These are phyloP conservation scores for Spencermartinsiella europaea DNA, from an alignment of 805 yeast genomes.

Conservation along the genomic window DNA sequence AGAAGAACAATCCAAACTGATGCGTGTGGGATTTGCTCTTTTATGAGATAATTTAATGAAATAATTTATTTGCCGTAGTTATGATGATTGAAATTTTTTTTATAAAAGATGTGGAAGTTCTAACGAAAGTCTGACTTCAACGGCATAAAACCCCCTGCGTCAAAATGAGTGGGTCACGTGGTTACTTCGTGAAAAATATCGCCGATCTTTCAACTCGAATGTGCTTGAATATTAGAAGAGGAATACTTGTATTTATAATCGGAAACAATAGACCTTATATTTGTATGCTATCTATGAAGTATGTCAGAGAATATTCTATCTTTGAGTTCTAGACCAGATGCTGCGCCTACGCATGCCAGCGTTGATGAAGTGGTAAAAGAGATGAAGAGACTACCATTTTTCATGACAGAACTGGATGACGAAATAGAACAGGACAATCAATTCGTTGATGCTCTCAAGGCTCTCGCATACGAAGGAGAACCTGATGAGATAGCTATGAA, in stretches of 20 bases:
- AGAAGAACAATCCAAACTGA: conserved; percentile 40
- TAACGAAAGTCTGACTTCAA: neutral
- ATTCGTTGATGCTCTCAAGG: conserved; percentile 81
- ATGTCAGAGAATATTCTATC: no score
- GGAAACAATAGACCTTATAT: no score
- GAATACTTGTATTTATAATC: no score
- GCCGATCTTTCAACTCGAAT: no score
- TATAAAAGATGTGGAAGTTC: neutral
- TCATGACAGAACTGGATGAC: conserved; percentile 83
- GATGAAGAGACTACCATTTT: conserved; percentile 80
- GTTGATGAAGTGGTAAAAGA: conserved; percentile 74
- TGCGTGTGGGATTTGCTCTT: neutral
- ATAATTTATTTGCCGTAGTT: neutral
- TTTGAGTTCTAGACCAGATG: no score
- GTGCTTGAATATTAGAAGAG: no score
- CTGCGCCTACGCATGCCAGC: no score
- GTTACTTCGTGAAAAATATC: no score
- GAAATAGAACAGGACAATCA: conserved; percentile 63
- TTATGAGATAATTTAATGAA: neutral
- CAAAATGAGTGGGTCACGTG: no score
- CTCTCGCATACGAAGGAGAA: conserved; percentile 91
- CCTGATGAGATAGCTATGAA: conserved; percentile 87
- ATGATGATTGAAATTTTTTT: neutral
- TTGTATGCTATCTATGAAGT: no score
- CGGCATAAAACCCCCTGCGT: no score